phyloP scores from a whole-genome alignment of 164 flowering plant genomes.

The Warburgia ugandensis region DNA sequence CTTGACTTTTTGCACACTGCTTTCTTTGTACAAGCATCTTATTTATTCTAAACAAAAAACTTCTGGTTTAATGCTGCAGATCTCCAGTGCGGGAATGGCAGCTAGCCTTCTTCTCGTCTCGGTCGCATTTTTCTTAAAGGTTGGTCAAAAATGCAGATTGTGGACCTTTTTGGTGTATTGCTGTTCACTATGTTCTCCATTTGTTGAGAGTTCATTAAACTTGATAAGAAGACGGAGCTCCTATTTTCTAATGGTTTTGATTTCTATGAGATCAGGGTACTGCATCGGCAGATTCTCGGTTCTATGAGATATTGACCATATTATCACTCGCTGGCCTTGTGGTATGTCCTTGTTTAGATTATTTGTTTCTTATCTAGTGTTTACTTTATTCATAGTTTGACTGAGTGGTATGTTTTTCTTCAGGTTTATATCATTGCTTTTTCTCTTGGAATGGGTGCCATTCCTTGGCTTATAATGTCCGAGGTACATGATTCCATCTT shows the following conservation, averaged over 20 bases:
- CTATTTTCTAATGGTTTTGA: too few relatives aligned
- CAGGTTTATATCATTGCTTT: constrained; percentile 67
- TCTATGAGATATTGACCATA: constrained; percentile 44
- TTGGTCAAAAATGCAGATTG: too few relatives aligned
- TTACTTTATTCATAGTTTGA: not conserved
- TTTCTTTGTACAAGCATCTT: too few relatives aligned
- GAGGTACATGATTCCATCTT: constrained; percentile 50
- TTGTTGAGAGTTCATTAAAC: too few relatives aligned
- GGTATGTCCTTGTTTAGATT: constrained; percentile 39
- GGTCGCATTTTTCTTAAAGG: constrained; percentile 68
- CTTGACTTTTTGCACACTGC: too few relatives aligned
- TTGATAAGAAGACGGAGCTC: too few relatives aligned
- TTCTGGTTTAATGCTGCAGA: too few relatives aligned
- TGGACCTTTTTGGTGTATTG: too few relatives aligned
- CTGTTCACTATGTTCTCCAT: too few relatives aligned
- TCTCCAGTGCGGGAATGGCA: constrained; percentile 77
- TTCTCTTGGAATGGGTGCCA: constrained; percentile 87
- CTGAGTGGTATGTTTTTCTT: constrained; percentile 9
- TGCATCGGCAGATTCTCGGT: constrained; percentile 34
- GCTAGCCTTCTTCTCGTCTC: constrained; percentile 70
- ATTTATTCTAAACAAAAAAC: too few relatives aligned
- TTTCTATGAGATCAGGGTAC: constrained; percentile 31
- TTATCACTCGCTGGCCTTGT: constrained; percentile 78
- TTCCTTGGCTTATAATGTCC: constrained; percentile 98
- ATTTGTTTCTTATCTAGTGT: not conserved